These are phyloP conservation scores for Tillandsia fasciculata DNA, from an alignment of 176 grass and related monocot genomes.

Conservation along the genomic window DNA sequence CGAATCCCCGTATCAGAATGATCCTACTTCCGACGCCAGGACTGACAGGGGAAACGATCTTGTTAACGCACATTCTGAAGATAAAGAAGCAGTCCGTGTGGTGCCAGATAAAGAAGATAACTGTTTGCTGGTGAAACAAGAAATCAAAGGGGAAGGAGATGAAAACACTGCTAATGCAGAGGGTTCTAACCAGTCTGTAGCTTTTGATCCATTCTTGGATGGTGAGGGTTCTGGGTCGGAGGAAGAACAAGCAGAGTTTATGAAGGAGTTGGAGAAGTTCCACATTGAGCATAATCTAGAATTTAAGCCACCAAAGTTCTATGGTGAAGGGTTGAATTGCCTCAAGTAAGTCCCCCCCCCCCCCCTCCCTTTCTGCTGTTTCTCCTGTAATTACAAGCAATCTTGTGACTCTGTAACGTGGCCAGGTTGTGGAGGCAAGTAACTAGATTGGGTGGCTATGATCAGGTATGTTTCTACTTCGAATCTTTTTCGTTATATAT, in stretches of 20 bases:
- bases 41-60: not conserved
- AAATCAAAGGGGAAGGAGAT: constrained; percentile 12
- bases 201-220: constrained; percentile 51
- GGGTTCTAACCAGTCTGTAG: constrained; percentile 28
- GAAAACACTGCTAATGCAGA: constrained; percentile 14
- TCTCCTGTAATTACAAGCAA: constrained; percentile 1
- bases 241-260: constrained; percentile 81
- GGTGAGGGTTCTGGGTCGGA: constrained; percentile 87
- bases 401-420: not conserved
- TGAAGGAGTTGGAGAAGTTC: constrained; percentile 88
- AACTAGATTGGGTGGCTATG: constrained; percentile 83
- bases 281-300: constrained; percentile 68
- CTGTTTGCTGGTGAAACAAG: constrained; percentile 28
- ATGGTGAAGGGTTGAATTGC: constrained; percentile 95
- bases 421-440: constrained; percentile 98
- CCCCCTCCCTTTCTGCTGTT: not conserved
- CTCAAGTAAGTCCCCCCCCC: constrained; percentile 58
- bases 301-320: constrained; percentile 98
- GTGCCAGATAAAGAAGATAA: constrained; percentile 34
- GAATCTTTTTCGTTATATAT: not conserved
- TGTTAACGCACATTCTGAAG: constrained; percentile 2
- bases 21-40: not conserved
- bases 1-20: constrained; percentile 3
- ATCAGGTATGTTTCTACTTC: constrained; percentile 40
- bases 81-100: not conserved